Evolutionary conservation across 1,284 basidiomycete genomes (phyloP), one percentile per base, ranked within the genome.

Genomic region (Neolentinus lepideus): DNA sequence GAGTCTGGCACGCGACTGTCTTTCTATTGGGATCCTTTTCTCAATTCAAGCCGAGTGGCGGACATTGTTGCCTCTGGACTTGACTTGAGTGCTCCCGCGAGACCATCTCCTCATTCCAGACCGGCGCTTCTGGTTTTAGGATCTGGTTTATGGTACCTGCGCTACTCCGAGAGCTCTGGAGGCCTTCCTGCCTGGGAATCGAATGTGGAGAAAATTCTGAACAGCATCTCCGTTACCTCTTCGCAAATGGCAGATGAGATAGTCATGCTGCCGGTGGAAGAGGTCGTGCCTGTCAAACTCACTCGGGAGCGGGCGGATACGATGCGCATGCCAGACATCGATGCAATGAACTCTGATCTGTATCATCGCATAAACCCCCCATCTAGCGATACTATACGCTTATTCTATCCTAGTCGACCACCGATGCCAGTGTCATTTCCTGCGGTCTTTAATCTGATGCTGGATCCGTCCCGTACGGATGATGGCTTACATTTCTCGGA

Each of bases 311-410:
- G 90, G 57, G 80, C 82, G 6, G 65, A 71, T 50, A 85, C 83
- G 10, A 90, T 94, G 75, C 78, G 80, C 53, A 76, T 81, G 25
- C 78, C 84, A 24, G 89, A 93, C 63, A 85, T 93, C 56, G 88
- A 92, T 63, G 89, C 88, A 26, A 92, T 94, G 90, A 94, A 94
- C 68, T 85, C 87, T 2, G 88, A 91, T 67, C 74, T 94, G 38
- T 75, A 75, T 54, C 88, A 90, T 63, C 81, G 89, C 45, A 78
- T 92, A 26, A 71, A 75, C 53, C 75, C 75, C 27, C 67, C 71
- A 54, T 62, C 61, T 46, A 68, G 64, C 33, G 63, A 62, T 52
- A 66, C 68, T 33, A 66, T 71, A 60, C 59, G 67, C 51, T 64
- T 66, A 60, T 59, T 69, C 61, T 57, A 64, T 29, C 53, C 54